Base-by-base conservation (phyloP, 2,329 filamentous ascomycete genomes). In the Fusarium sp. region DNA sequence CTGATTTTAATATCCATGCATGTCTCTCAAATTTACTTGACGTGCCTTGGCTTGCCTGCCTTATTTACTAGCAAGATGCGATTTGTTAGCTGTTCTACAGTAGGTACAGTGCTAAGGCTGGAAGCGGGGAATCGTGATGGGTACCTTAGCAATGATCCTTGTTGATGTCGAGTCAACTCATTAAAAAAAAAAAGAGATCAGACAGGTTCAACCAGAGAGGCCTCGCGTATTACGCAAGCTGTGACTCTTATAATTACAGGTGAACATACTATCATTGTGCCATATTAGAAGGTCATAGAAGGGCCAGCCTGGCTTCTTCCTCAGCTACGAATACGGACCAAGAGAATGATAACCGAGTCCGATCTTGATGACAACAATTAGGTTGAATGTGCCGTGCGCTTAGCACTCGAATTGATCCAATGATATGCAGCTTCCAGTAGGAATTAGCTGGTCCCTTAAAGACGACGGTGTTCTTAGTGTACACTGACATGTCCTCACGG, bases 151-250 rank as follows among this genome's bases (percentile, higher is more conserved):
- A 59, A 59, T 50, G 25, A 64, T 60, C 67, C 67, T 55, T 55
- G 53, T 52, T 52, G 11, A 16, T 26, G n/a, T 67, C 23, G 14
- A 49, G 60, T 43, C 44, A 70, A 50, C 41, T 57, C 49, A 46
- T 62, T 57, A 63, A 55, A 60, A 60, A 23, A 23, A 23, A 5
- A 60, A 13, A 28, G 53, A 58, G 31, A 60, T 60, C 45, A 64
- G 14, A 55, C 67, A 60, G 55, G 34, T 10, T 37, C 34, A 37
- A 37, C 54, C 62, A 61, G 62, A 51, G 67, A 71, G 68, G 64
- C 68, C 67, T 71, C 67, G 51, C 67, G 44, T 56, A 67, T 73
- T 71, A 73, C 64, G 69, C 71, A 74, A 71, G 66, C 64, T 69
- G 53, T 68, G 72, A 71, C 67, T 74, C 70, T 59, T 63, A 14